Evolutionary conservation across 2,329 filamentous ascomycete species (phyloP).

Genomic region (Zopfia rhizophila): DNA sequence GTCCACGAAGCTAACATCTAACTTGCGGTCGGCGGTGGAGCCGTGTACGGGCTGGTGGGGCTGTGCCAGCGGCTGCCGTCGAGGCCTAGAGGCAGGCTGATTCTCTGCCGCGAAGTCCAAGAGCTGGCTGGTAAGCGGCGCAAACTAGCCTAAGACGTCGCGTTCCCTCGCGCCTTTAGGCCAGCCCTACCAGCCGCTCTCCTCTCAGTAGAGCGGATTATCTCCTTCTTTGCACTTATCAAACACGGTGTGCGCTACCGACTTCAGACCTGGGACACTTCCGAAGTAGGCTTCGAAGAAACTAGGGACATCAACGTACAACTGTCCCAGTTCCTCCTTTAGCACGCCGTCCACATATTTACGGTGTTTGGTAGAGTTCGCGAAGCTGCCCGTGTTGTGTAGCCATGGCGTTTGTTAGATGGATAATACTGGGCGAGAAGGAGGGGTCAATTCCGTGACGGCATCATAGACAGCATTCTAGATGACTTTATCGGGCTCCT

Average conservation of each 20-base stretch:
- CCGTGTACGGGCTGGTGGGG: slow-evolving; percentile 32
- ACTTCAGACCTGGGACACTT: slow-evolving; percentile 22
- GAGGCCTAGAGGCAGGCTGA: slow-evolving; percentile 17
- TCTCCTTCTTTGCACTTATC: slow-evolving; percentile 32
- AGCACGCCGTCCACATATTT: slow-evolving; percentile 8
- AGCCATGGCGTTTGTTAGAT: slow-evolving; percentile 12
- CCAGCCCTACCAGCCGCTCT: slow-evolving; percentile 33
- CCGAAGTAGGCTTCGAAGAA: slow-evolving; percentile 36
- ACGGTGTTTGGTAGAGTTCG: slow-evolving; percentile 6
- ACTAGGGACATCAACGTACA: slow-evolving; percentile 32
- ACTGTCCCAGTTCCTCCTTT: too few relatives aligned
- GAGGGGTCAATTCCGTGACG: too few relatives aligned
- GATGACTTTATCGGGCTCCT: slow-evolving; percentile 26
- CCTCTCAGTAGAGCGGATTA: slow-evolving; percentile 29
- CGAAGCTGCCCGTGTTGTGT: slow-evolving; percentile 12
- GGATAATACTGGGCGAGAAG: too few relatives aligned
- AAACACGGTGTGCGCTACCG: slow-evolving; percentile 27
- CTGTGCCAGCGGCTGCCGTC: slow-evolving; percentile 27
- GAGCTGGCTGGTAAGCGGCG: slow-evolving; percentile 28
- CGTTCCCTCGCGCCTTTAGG: slow-evolving; percentile 30
- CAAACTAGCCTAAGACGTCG: slow-evolving; percentile 34
- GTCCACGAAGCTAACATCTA: slow-evolving; percentile 38
- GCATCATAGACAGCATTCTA: slow-evolving; percentile 45
- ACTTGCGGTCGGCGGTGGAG: slow-evolving; percentile 34
- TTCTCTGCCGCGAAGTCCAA: slow-evolving; percentile 27